A percentile compares a stretch with the other conserved stretches of the same genome.
phyloP scores from a whole-genome alignment of 306 rosid genomes.

The Alnus glutinosa region DNA sequence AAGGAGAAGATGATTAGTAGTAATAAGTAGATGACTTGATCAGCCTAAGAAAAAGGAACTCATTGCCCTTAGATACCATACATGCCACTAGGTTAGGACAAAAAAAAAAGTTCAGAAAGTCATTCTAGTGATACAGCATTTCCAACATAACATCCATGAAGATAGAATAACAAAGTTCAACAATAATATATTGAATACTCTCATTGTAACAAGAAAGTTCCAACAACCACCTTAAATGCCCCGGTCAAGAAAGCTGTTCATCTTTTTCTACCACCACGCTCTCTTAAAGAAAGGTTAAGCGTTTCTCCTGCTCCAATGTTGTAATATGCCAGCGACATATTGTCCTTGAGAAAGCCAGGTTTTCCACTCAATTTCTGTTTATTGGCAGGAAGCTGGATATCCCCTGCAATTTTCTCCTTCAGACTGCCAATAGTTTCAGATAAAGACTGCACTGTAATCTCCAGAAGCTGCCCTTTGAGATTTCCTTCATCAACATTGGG shows the following conservation, averaged over 20 bases:
- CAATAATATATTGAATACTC: slow-evolving; percentile 33
- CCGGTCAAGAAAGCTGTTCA: slow-evolving; percentile 36
- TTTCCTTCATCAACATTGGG: slow-evolving; percentile 94
- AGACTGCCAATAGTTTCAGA: slow-evolving; percentile 84
- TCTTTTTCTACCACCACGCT: slow-evolving; percentile 99
- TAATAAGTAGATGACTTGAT: slow-evolving; percentile 25
- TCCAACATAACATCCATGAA: slow-evolving; percentile 35
- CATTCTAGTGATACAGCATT: slow-evolving; percentile 29
- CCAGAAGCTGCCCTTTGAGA: slow-evolving; percentile 83
- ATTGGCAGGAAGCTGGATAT: slow-evolving; percentile 95
- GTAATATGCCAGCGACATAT: slow-evolving; percentile 86
- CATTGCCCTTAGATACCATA: slow-evolving; percentile 45
- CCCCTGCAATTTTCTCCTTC: slow-evolving; percentile 96
- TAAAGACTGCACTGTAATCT: slow-evolving; percentile 74
- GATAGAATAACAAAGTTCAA: slow-evolving; percentile 31
- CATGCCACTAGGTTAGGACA: slow-evolving; percentile 46
- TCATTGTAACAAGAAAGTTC: slow-evolving; percentile 39
- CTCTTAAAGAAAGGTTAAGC: slow-evolving; percentile 75
- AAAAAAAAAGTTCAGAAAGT: slow-evolving; percentile 22
- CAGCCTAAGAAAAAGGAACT: slow-evolving; percentile 39
- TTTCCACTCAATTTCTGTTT: slow-evolving; percentile 97
- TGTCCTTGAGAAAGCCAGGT: slow-evolving; percentile 97
- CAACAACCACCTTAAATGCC: slow-evolving; percentile 51
- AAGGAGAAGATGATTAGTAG: slow-evolving; percentile 35
- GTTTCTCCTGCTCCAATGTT: slow-evolving; percentile 79